Percentiles rank a stretch among this genome's conserved stretches.
Conservation (phyloP, 345 rosid species). For the Aegle marmelos region DNA sequence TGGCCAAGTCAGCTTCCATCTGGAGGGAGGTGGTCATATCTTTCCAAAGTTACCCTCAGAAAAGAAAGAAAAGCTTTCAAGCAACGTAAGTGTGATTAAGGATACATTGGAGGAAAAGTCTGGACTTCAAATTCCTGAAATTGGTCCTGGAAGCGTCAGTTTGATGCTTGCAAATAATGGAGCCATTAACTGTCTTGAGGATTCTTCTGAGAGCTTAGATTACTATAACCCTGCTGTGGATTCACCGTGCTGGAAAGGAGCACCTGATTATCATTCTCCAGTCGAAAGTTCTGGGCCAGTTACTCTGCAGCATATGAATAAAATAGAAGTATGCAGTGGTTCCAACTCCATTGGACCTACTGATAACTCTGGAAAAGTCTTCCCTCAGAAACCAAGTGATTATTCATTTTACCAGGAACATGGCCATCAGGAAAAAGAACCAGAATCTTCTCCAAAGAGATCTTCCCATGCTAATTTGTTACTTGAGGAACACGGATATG, state of each 20-base stretch:
- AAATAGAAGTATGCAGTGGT: slow-evolving; percentile 32
- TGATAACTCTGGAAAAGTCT: slow-evolving; percentile 24
- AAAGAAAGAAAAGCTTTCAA: slow-evolving; percentile 18
- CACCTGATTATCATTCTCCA: slow-evolving; percentile 33
- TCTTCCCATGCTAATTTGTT: slow-evolving; percentile 11
- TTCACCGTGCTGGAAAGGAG: slow-evolving; percentile 62
- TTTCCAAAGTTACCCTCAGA: slow-evolving; percentile 19
- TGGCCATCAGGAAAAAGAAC: slow-evolving; percentile 14
- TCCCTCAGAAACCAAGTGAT: slow-evolving; percentile 27
- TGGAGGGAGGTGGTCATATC: slow-evolving; percentile 26
- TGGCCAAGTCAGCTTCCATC: slow-evolving; percentile 30
- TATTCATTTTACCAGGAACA: slow-evolving; percentile 8
- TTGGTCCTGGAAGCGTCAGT: slow-evolving; percentile 32
- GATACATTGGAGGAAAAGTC: slow-evolving; percentile 25
- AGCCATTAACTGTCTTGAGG: slow-evolving; percentile 30
- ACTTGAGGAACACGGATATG: slow-evolving; percentile 19
- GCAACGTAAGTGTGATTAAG: slow-evolving; percentile 12
- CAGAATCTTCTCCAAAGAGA: slow-evolving; percentile 20
- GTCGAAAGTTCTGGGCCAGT: slow-evolving; percentile 28
- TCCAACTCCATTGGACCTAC: slow-evolving; percentile 34
- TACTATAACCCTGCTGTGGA: slow-evolving; percentile 40
- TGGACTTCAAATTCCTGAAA: slow-evolving; percentile 29
- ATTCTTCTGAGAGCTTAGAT: slow-evolving; percentile 40
- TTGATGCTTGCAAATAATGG: slow-evolving; percentile 30
- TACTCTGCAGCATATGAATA: slow-evolving; percentile 27